These are phyloP conservation scores for Oryza meridionalis DNA, from an alignment of 176 grass and related monocot species.

Conservation along the genomic window DNA sequence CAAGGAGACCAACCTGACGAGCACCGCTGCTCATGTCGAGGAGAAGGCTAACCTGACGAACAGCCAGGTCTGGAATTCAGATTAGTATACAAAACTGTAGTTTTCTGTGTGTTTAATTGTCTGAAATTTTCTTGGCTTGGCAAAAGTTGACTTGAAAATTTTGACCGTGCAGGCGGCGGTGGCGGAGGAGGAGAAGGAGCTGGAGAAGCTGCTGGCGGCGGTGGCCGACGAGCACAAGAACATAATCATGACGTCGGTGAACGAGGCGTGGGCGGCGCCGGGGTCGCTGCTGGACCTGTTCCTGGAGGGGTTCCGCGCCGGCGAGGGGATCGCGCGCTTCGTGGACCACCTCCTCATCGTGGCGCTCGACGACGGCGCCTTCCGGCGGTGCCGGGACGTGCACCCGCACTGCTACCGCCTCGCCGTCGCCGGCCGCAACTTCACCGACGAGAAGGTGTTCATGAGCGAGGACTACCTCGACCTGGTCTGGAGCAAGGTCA, in stretches of 20 bases:
- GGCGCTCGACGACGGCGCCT: slow-evolving; percentile 59
- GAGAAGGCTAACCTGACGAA: not conserved
- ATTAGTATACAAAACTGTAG: not conserved
- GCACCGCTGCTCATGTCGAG: not conserved
- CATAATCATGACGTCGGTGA: slow-evolving; percentile 83
- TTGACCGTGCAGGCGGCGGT: not conserved
- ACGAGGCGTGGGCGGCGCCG: slow-evolving; percentile 74
- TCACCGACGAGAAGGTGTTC: slow-evolving; percentile 72
- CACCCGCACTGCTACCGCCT: slow-evolving; percentile 81
- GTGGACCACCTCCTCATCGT: slow-evolving; percentile 71
- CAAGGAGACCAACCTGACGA: slow-evolving; percentile 1
- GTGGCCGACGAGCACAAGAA: slow-evolving; percentile 68
- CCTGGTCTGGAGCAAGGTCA: slow-evolving; percentile 86
- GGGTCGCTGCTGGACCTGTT: slow-evolving; percentile 79
- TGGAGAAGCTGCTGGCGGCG: slow-evolving; percentile 51
- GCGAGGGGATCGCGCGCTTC: slow-evolving; percentile 57
- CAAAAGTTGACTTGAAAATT: not conserved
- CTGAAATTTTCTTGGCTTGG: not conserved
- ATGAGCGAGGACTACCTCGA: slow-evolving; percentile 81
- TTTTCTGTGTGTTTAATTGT: not conserved
- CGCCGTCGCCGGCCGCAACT: slow-evolving; percentile 34
- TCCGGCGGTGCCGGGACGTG: slow-evolving; percentile 53
- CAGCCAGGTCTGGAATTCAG: not conserved
- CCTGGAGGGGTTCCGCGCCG: slow-evolving; percentile 67
- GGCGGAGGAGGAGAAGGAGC: slow-evolving; percentile 40